These are phyloP conservation scores for Neobulgaria alba DNA, from an alignment of 2,329 filamentous ascomycete species.

Conservation along the genomic window DNA sequence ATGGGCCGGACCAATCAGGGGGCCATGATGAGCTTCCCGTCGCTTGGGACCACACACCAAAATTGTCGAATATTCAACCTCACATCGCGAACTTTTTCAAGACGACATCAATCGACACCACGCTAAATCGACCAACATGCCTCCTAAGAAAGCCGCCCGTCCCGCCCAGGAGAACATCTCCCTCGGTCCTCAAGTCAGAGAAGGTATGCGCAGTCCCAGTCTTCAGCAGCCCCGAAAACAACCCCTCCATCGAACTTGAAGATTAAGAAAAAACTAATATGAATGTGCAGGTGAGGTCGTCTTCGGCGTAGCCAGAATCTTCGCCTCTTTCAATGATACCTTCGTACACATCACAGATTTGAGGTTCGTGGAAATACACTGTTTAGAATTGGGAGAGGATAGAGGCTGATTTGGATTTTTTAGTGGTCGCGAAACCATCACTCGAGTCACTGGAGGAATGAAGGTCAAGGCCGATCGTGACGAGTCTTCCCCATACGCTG, in stretches of 20 bases:
- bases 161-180: constrained; percentile 95
- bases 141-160: constrained; percentile 83
- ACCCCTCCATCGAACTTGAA: too few species aligned
- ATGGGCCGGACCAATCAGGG: background rate
- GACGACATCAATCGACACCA: constrained; percentile 1
- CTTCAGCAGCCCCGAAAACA: too few species aligned
- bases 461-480: constrained; percentile 99
- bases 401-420: constrained; percentile 60
- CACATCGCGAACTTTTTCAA: constrained; percentile 20
- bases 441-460: constrained; percentile 99
- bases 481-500: constrained; percentile 98
- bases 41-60: background rate
- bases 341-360: constrained; percentile 99
- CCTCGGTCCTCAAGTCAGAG: constrained; percentile 91
- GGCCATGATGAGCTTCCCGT: too few species aligned
- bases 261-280: too few species aligned
- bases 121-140: constrained; percentile 53
- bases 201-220: too few species aligned
- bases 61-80: background rate
- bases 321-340: constrained; percentile 55
- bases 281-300: too few species aligned
- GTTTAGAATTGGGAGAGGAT: constrained; percentile 30
- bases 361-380: constrained; percentile 48
- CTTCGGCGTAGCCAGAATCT: constrained; percentile 73
- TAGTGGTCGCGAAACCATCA: constrained; percentile 99